phyloP scores from a whole-genome alignment of 441 rosid genomes.

The Pelargonium citronellum region DNA sequence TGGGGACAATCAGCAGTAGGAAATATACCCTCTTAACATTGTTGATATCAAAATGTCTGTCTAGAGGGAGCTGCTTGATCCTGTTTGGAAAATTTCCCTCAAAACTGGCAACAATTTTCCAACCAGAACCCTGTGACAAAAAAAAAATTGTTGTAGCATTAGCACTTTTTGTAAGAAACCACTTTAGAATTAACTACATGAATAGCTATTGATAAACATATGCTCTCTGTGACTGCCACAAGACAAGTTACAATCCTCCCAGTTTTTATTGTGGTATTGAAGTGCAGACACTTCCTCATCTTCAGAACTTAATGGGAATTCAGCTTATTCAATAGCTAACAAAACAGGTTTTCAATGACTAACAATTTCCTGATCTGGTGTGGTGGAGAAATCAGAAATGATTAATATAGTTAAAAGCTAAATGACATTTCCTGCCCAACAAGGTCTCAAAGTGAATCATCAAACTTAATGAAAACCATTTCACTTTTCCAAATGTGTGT shows the following conservation, averaged over 20 bases:
- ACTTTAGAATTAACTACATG: background rate
- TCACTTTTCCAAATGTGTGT: background rate
- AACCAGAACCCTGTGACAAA: slow-evolving; percentile 78
- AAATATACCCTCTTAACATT: slow-evolving; percentile 75
- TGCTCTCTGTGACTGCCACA: slow-evolving; percentile 1
- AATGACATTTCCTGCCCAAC: background rate
- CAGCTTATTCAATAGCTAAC: background rate
- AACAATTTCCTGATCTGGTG: background rate
- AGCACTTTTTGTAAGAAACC: background rate
- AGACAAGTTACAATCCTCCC: background rate
- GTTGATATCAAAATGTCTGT: slow-evolving; percentile 81
- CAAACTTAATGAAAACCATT: background rate
- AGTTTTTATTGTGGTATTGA: background rate
- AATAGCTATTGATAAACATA: background rate
- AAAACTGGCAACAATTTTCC: slow-evolving; percentile 94
- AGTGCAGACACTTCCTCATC: slow-evolving; percentile 4
- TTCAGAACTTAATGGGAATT: background rate
- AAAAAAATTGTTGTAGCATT: background rate
- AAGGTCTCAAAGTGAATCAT: too few relatives aligned
- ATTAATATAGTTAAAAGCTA: background rate
- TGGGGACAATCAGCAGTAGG: slow-evolving; percentile 6
- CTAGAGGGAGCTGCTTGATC: slow-evolving; percentile 90
- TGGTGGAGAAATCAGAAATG: background rate
- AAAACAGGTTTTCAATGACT: background rate
- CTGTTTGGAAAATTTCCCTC: slow-evolving; percentile 89